Evolutionary conservation across 345 rosid species (phyloP).

Genomic region (Citrus reticulata): DNA sequence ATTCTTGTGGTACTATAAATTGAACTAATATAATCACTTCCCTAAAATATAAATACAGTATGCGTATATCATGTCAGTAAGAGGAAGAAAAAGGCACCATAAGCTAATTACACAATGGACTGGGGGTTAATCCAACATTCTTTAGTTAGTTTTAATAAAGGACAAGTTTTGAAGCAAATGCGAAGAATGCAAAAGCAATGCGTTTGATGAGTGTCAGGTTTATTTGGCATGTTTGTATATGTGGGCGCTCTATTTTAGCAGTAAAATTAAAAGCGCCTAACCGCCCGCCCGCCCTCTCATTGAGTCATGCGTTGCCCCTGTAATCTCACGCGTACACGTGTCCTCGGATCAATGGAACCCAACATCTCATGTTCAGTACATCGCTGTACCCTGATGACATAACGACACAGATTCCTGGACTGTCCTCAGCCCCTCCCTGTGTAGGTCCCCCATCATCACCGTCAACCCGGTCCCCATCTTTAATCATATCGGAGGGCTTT

Average conservation of each 20-base stretch:
- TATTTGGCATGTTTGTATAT: background rate
- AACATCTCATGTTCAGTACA: background rate
- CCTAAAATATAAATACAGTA: too few relatives aligned
- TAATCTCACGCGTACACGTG: constrained; percentile 11
- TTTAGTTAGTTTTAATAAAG: background rate
- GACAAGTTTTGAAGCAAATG: background rate
- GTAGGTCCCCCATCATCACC: constrained; percentile 14
- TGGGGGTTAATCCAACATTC: background rate
- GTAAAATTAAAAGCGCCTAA: too few relatives aligned
- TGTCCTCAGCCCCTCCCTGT: background rate
- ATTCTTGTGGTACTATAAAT: too few relatives aligned
- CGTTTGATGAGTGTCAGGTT: background rate
- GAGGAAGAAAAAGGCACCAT: background rate
- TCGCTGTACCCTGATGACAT: constrained; percentile 25
- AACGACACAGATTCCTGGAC: constrained; percentile 55
- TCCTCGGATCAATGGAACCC: background rate
- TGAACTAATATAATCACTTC: too few relatives aligned
- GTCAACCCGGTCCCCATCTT: background rate
- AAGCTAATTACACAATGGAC: background rate
- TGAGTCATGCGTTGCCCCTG: background rate
- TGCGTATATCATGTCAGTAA: too few relatives aligned
- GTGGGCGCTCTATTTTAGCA: background rate
- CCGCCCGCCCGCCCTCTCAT: background rate
- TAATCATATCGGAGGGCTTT: background rate
- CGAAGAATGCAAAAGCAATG: background rate